A percentile compares a stretch with the other conserved stretches of the same genome.
phyloP scores from a whole-genome alignment of 805 yeast genomes.

The Wickerhamiella alocasiicola region DNA sequence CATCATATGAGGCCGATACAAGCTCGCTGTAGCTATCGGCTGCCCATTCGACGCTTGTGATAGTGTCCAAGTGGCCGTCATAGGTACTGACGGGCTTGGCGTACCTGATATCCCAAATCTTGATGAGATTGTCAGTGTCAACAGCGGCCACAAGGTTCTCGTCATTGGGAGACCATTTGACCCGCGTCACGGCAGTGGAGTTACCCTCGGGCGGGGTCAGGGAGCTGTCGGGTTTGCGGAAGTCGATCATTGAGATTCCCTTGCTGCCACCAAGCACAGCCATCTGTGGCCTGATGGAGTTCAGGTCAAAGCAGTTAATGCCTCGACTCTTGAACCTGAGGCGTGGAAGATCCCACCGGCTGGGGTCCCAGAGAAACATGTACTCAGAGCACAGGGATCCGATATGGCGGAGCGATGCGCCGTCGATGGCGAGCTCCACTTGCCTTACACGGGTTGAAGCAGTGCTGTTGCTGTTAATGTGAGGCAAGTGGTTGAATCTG shows the following conservation, averaged over 20 bases:
- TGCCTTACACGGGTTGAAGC: slow-evolving; percentile 26
- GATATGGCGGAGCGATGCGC: slow-evolving; percentile 39
- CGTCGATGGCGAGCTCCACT: slow-evolving; percentile 29
- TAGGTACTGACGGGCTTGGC: slow-evolving; percentile 40
- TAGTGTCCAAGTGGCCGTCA: slow-evolving; percentile 42
- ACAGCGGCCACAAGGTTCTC: slow-evolving; percentile 54
- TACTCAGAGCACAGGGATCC: slow-evolving; percentile 55
- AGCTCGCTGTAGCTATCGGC: slow-evolving; percentile 33
- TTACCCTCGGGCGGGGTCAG: slow-evolving; percentile 33
- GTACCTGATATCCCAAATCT: slow-evolving; percentile 67
- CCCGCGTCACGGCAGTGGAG: slow-evolving; percentile 30
- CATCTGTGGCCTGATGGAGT: slow-evolving; percentile 37
- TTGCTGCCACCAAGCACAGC: slow-evolving; percentile 48
- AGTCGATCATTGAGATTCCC: slow-evolving; percentile 65
- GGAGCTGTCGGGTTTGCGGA: slow-evolving; percentile 39
- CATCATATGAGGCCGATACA: slow-evolving; percentile 51
- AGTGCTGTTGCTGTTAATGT: slow-evolving; percentile 30
- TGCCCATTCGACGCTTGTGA: slow-evolving; percentile 52
- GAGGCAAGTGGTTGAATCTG: slow-evolving; percentile 68
- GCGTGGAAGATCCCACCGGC: slow-evolving; percentile 47
- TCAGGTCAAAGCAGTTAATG: slow-evolving; percentile 37
- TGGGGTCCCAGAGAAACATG: slow-evolving; percentile 63
- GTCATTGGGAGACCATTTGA: slow-evolving; percentile 53
- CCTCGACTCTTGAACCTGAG: slow-evolving; percentile 42
- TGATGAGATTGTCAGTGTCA: slow-evolving; percentile 38